Evolutionary conservation across 176 grass and related monocot species (phyloP), one percentile per base, ranked within the genome.

Genomic region (Aechmea fasciata): DNA sequence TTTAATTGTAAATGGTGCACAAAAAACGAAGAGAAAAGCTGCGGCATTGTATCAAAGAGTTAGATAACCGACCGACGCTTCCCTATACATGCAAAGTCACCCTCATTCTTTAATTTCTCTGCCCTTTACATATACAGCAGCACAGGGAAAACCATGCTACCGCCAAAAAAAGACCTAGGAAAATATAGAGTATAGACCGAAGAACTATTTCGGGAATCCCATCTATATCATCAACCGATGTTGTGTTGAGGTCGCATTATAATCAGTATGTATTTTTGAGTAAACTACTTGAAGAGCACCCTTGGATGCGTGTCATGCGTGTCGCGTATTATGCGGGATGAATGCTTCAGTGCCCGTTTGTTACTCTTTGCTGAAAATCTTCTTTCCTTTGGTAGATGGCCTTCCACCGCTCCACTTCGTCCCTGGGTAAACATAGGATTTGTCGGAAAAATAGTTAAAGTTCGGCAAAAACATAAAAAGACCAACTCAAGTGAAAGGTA

Each of bases 341-440:
- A 15, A 61, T 61, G 15, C 70, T 68, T 63, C 65, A 77, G 71
- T 83, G 89, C 52, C 86, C 73, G 64, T 85, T 83, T 68, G 64
- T 50, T 57, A 69, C 68, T 55, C 23, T 69, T 0, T 83, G 72
- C 65, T 78, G 79, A 24, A 78, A 79, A 57, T 77, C 74, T 70
- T 85, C 75, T 72, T 77, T 82, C 74, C 78, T 81, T 70, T 88
- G 83, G 67, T 88, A 86, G 75, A 96, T 78, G 11, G 80, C 49
- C 65, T 84, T 96, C 92, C 85, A 82, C 20, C 82, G 84, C 49
- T 88, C 80, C 55, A 88, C 77, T 79, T 96, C 92, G 24, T 91
- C 85, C 83, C 92, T 91, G 69, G n/a, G 75, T 23, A 73, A 84
- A 13, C 62, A 66, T 25, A 71, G 15, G 25, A 48, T 79, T 50